A percentile compares a stretch with the other conserved stretches of the same genome.
phyloP scores from a whole-genome alignment of 2,329 filamentous ascomycete genomes.

The Pseudogymnoascus sp. region DNA sequence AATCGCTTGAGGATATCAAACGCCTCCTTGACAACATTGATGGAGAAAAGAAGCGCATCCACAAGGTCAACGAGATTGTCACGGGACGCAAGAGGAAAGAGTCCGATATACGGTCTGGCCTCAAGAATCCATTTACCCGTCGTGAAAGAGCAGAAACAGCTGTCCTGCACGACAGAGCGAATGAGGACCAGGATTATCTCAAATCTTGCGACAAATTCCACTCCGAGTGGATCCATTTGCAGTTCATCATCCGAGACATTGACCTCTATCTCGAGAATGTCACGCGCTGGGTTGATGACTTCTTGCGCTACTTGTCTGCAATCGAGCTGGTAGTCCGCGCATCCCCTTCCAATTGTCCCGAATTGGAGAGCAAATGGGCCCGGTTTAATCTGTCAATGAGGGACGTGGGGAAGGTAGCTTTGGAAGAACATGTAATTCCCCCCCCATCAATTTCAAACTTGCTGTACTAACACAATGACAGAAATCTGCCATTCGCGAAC shows the following conservation, averaged over 20 bases:
- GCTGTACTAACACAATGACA: conserved; percentile 25
- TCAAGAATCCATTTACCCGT: conserved; percentile 84
- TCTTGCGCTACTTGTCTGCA: conserved; percentile 70
- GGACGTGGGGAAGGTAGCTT: conserved; percentile 73
- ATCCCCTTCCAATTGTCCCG: conserved; percentile 62
- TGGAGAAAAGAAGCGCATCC: conserved; percentile 88
- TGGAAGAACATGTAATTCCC: conserved; percentile 71
- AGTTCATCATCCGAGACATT: conserved; percentile 81
- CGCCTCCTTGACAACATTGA: conserved; percentile 76
- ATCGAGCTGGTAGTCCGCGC: conserved; percentile 77
- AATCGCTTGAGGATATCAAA: conserved; percentile 44
- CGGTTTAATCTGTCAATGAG: conserved; percentile 81
- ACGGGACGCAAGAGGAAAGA: conserved; percentile 73
- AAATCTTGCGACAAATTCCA: conserved; percentile 79
- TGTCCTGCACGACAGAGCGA: conserved; percentile 34
- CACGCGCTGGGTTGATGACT: conserved; percentile 70
- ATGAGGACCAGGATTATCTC: conserved; percentile 76
- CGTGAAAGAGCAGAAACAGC: conserved; percentile 26
- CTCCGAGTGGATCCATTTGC: conserved; percentile 84
- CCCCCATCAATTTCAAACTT: neutral
- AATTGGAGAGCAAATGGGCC: conserved; percentile 90
- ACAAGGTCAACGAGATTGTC: conserved; percentile 85
- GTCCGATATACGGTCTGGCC: conserved; percentile 73
- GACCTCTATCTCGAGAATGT: conserved; percentile 84
- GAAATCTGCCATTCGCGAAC: conserved; percentile 62